Evolutionary conservation across 2,329 filamentous ascomycete genomes (phyloP).

Genomic region (Trichoderma koningiopsis): DNA sequence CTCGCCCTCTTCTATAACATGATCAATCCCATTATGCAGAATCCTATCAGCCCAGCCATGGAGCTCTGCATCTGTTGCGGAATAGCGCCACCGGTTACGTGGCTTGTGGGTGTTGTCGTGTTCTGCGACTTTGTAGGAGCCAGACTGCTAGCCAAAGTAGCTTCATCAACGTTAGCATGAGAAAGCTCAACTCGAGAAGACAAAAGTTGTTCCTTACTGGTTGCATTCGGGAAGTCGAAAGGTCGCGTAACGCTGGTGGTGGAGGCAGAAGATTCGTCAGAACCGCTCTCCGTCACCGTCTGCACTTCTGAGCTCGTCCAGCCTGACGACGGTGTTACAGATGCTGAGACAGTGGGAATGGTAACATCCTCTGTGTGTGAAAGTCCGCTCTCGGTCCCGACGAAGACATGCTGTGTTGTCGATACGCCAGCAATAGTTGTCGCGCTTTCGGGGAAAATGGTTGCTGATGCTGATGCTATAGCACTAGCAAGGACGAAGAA

Average conservation of each 20-base stretch:
- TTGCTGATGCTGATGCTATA: conserved; percentile 26
- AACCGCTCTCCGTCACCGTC: neutral
- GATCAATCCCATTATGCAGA: conserved; percentile 42
- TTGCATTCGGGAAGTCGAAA: conserved; percentile 21
- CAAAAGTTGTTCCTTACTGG: conserved; percentile 8
- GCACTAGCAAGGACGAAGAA: conserved; percentile 26
- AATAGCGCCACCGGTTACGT: conserved; percentile 39
- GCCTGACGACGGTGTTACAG: conserved; percentile 5
- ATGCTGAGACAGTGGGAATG: conserved; percentile 9
- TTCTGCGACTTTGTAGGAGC: conserved; percentile 30
- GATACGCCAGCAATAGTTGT: conserved; percentile 10
- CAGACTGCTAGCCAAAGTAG: conserved; percentile 13
- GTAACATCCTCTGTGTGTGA: conserved; percentile 4
- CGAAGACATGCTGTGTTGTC: neutral
- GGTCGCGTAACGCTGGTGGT: conserved; percentile 9
- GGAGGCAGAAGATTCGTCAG: neutral
- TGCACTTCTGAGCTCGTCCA: neutral
- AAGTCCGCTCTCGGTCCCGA: neutral
- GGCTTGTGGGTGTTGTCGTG: conserved; percentile 34
- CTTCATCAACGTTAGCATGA: conserved; percentile 16
- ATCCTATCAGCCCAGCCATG: conserved; percentile 41
- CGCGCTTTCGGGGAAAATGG: neutral
- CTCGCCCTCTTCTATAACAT: conserved; percentile 34
- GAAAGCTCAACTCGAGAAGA: neutral
- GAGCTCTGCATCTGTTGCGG: conserved; percentile 40